Base-by-base conservation (phyloP, 2,329 filamentous ascomycete species). In the Mollisia scopiformis region DNA sequence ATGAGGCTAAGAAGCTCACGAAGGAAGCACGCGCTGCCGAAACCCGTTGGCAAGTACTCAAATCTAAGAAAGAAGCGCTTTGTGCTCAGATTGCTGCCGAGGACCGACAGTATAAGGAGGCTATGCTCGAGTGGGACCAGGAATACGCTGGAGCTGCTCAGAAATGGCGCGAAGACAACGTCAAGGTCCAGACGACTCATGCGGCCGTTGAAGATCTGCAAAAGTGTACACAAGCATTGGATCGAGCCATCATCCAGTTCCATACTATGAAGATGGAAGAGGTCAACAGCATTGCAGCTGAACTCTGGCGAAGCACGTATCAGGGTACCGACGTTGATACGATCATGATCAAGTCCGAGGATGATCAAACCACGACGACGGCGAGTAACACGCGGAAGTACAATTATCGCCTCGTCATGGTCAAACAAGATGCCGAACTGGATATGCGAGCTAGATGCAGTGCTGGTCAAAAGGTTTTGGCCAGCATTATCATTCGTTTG, bases 391-490 rank as follows among this genome's bases (percentile, higher is more conserved):
- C 92, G 71, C 88, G 92, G 70, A 91, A 83, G 64, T 98, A 98
- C 83, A 98, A 99, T 78, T 99, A 99, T 80, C 91, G 95, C 50
- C 89, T 99, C 6, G 93, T 92, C 76, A 99, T 99, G 95, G 88
- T 97, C 69, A 99, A 99, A 79, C 90, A 94, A 74, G 93, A 96
- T 72, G 92, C 91, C 0, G 95, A 99, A 76, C 97, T 99, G 93
- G 95, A 99, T 78, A 99, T 99, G 95, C 92, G 95, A 64, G 96
- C 95, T 1, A 91, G 95, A 58, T 99, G 95, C 82, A 96, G 91
- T 68, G 95, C 95, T 1, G 95, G 95, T 3, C 95, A 99, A 75
- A 97, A 96, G 77, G 94, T 99, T 28, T 86, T 99, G 28, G 95
- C 95, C 4, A 93, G 89, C 76, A 99, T 99, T 78, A 96, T 99